Evolutionary conservation across 176 grass and related monocot genomes (phyloP).

Genomic region (Leersia perrieri): DNA sequence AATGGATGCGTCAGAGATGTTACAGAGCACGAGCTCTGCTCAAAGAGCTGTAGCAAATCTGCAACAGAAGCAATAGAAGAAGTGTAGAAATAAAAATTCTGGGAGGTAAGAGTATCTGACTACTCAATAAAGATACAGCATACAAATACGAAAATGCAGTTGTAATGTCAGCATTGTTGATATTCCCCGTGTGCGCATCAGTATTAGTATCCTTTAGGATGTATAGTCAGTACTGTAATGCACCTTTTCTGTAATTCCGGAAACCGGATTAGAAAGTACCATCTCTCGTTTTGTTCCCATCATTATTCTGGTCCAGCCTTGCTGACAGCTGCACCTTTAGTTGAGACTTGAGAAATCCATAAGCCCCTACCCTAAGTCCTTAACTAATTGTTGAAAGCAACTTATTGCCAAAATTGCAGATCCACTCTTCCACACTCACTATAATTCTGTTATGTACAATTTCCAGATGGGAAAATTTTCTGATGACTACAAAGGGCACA

Average conservation of each 20-base stretch:
- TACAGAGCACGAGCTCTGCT: slow-evolving; percentile 1
- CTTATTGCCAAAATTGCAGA: slow-evolving; percentile 39
- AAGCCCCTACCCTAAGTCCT: background rate
- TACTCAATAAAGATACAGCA: background rate
- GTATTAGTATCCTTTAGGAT: background rate
- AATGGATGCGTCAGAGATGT: background rate
- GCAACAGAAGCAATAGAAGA: background rate
- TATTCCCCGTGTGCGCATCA: background rate
- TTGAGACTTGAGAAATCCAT: background rate
- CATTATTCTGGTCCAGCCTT: background rate
- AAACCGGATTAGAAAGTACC: background rate
- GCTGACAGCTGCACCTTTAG: background rate
- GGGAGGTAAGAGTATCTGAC: background rate
- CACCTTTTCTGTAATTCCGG: background rate
- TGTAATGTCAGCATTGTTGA: background rate
- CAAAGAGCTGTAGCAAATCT: background rate
- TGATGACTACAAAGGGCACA: slow-evolving; percentile 28
- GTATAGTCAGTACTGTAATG: background rate
- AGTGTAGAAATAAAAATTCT: background rate
- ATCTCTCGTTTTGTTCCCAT: background rate
- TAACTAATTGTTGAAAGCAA: slow-evolving; percentile 7
- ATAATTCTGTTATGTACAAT: slow-evolving; percentile 38
- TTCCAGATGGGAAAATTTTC: background rate
- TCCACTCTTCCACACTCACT: slow-evolving; percentile 26
- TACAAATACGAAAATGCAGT: background rate